These are phyloP conservation scores for Xylaria digitata DNA, from an alignment of 2,329 filamentous ascomycete genomes.

Conservation along the genomic window DNA sequence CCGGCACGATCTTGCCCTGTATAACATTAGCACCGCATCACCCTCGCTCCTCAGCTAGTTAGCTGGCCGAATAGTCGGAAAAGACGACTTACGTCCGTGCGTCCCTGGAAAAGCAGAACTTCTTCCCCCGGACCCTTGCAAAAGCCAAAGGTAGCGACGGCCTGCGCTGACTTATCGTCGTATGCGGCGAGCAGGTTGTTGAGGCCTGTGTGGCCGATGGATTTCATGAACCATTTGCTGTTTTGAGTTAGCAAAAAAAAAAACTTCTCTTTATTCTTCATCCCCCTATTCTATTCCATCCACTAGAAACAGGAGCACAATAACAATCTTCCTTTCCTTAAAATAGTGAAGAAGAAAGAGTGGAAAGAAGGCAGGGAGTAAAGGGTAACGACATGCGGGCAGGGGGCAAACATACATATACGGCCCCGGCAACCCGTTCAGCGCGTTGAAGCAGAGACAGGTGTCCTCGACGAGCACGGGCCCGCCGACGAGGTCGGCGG, in stretches of 20 bases:
- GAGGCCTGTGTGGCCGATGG: slow-evolving; percentile 83
- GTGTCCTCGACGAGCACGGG: slow-evolving; percentile 97
- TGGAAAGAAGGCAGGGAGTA: not conserved
- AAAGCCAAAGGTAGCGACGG: slow-evolving; percentile 96
- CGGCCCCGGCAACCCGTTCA: slow-evolving; percentile 90
- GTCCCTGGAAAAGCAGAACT: slow-evolving; percentile 89
- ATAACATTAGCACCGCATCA: slow-evolving; percentile 1
- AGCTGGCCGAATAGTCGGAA: not conserved
- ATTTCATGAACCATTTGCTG: slow-evolving; percentile 94
- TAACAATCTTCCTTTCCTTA: too few species aligned
- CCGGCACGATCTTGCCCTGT: slow-evolving; percentile 81
- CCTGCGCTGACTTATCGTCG: slow-evolving; percentile 89
- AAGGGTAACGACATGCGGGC: slow-evolving; percentile 52
- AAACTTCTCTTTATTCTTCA: not conserved
- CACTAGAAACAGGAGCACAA: not conserved
- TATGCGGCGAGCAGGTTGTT: slow-evolving; percentile 92
- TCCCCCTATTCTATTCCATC: too few species aligned
- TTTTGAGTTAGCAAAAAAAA: slow-evolving; percentile 3
- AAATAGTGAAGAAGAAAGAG: not conserved
- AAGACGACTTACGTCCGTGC: slow-evolving; percentile 73
- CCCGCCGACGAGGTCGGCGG: slow-evolving; percentile 76
- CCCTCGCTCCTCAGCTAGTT: not conserved
- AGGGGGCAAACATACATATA: too few species aligned
- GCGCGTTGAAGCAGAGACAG: slow-evolving; percentile 89
- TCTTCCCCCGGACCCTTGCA: slow-evolving; percentile 85